Evolutionary conservation across 352 stramenopile genomes (phyloP), one percentile per base, ranked within the genome.

Genomic region (Lagenidium giganteum): DNA sequence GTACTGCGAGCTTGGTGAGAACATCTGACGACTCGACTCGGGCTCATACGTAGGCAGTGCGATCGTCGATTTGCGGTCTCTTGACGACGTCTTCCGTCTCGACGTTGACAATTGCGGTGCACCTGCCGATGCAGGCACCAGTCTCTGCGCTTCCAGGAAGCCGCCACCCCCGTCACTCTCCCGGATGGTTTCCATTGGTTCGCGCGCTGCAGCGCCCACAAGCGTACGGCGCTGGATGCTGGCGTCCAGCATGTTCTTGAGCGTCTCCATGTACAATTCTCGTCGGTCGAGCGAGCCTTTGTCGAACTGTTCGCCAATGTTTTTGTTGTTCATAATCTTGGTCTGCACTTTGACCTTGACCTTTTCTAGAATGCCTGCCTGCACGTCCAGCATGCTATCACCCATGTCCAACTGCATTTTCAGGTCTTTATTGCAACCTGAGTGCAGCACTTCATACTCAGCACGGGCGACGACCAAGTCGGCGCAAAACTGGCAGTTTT

Each of bases 241-340:
- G 12, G 75, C 81, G 17, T 51, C 50, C 40, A 89, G 57, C 64
- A 93, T 87, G 51, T 91, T 91, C 21, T 68, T 65, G 12, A 93
- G 52, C 24, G 81, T 91, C 24, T 88, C 69, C 3, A 93, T 79
- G 44, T 84, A 93, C 0, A 93, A 57, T 49, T 93, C 80, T 3
- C 80, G 75, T 8, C 80, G 58, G 25, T 93, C 78, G 8, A 93
- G 61, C 12, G 71, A 64, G 29, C 72, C 81, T 52, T 87, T 88
- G 55, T 93, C 80, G 40, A 93, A 93, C 50, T 93, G 80, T 45
- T 93, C 80, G 37, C 80, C 80, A 25, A 85, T 89, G 56, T 93
- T 90, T 51, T 93, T 93, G 67, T 93, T 93, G 49, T 93, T 87
- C 70, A 87, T 87, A 64, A 93, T 84, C 69, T 93, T 93, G 34